Conservation (phyloP, 2,329 filamentous ascomycete species). For the Incumbomyces lentus region DNA sequence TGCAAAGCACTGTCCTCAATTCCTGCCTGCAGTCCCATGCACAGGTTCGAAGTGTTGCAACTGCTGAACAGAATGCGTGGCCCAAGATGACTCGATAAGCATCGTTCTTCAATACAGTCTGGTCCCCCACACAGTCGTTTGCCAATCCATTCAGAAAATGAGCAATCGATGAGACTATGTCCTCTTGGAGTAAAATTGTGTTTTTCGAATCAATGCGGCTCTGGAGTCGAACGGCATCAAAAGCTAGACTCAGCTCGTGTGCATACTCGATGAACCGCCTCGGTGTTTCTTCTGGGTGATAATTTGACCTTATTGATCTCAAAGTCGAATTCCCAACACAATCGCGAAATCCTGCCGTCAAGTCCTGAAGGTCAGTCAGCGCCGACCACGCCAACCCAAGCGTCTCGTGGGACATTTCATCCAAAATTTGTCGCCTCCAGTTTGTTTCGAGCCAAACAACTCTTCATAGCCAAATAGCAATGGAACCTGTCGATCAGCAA, state of each 20-base stretch:
- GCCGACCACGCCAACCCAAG: conserved; percentile 3
- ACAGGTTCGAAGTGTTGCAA: conserved; percentile 1
- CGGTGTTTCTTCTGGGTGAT: conserved; percentile 5
- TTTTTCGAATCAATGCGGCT: conserved; percentile 1
- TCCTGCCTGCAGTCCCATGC: conserved; percentile 2
- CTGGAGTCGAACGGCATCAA: conserved; percentile 1
- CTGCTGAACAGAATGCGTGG: conserved; percentile 1
- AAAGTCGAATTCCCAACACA: conserved; percentile 1
- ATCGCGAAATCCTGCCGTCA: conserved; percentile 4
- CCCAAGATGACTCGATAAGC: background rate
- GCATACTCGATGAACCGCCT: conserved; percentile 2
- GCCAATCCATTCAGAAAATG: conserved; percentile 4
- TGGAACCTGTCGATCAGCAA: too few relatives aligned
- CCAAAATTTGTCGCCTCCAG: background rate
- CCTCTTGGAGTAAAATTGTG: conserved; percentile 1
- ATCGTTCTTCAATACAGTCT: background rate
- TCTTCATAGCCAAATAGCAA: background rate
- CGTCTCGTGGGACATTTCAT: conserved; percentile 6
- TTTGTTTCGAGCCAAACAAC: background rate
- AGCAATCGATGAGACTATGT: background rate
- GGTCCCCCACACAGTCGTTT: conserved; percentile 2
- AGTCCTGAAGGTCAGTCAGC: conserved; percentile 1
- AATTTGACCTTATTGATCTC: conserved; percentile 2
- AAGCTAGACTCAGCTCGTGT: background rate
- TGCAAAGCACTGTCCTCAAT: background rate